phyloP scores from a whole-genome alignment of 305 asterid species.

The Fraxinus latifolia region DNA sequence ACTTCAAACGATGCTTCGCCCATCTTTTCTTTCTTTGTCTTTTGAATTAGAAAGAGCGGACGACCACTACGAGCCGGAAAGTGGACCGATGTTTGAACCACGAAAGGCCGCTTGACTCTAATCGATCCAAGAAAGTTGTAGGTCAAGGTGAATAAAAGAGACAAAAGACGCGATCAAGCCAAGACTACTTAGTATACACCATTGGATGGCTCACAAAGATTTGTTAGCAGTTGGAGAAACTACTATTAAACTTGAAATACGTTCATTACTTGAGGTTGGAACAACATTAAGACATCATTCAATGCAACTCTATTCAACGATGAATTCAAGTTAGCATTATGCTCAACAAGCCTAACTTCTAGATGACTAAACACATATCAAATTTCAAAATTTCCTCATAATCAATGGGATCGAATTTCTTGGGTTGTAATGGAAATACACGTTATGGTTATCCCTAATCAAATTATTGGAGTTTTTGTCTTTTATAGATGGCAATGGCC shows the following conservation, averaged over 20 bases:
- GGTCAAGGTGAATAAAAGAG: background rate
- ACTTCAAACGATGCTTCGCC: background rate
- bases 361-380: background rate
- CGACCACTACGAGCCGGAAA: background rate
- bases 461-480: background rate
- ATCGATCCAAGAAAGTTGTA: background rate
- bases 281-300: background rate
- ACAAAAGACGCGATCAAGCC: background rate
- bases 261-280: background rate
- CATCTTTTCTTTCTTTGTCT: background rate
- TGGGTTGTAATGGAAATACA: background rate
- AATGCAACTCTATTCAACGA: background rate
- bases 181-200: background rate
- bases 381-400: background rate
- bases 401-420: background rate
- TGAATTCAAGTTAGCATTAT: background rate
- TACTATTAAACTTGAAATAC: background rate
- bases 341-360: background rate
- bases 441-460: background rate
- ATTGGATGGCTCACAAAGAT: background rate
- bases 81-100: background rate
- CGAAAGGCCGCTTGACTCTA: background rate
- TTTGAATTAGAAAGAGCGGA: background rate
- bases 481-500: background rate
- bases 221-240: background rate